phyloP scores from a whole-genome alignment of 129 eudicot species.

The Calendula officinalis region DNA sequence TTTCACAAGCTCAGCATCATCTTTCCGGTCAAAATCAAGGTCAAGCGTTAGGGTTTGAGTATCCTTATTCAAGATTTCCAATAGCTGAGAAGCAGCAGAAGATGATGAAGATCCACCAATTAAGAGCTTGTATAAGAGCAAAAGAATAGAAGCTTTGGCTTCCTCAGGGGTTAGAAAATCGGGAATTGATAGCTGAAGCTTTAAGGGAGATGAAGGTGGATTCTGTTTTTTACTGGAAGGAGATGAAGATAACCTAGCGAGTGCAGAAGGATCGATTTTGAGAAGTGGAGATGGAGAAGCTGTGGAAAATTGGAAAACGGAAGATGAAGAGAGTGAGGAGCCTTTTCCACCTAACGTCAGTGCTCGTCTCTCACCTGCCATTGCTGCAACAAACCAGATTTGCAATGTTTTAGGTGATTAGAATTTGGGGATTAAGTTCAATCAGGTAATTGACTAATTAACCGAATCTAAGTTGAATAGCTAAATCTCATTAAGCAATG shows the following conservation, averaged over 20 bases:
- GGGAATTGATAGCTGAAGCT: slow-evolving; percentile 36
- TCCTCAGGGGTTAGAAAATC: slow-evolving; percentile 40
- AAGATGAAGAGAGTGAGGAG: slow-evolving; percentile 45
- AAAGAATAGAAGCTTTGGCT: slow-evolving; percentile 43
- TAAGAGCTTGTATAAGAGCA: slow-evolving; percentile 41
- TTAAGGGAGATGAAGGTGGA: slow-evolving; percentile 8
- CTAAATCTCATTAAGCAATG: not conserved
- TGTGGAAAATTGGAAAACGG: slow-evolving; percentile 53
- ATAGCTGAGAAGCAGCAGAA: slow-evolving; percentile 35
- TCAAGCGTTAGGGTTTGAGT: slow-evolving; percentile 6
- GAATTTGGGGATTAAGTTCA: not conserved
- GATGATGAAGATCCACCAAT: slow-evolving; percentile 36
- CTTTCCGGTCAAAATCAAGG: slow-evolving; percentile 12
- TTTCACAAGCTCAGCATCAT: slow-evolving; percentile 11
- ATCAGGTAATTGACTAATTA: not conserved
- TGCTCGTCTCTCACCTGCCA: slow-evolving; percentile 34
- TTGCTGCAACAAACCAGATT: slow-evolving; percentile 23
- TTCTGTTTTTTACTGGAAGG: slow-evolving; percentile 23
- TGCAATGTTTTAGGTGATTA: not conserved
- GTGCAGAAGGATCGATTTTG: slow-evolving; percentile 54
- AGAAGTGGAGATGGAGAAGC: slow-evolving; percentile 32
- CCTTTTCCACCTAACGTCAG: slow-evolving; percentile 67
- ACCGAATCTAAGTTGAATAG: not conserved
- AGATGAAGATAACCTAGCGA: slow-evolving; percentile 40
- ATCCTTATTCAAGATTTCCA: slow-evolving; percentile 32